Percentiles rank a stretch among this genome's conserved stretches.
Conservation (phyloP, 371 early-diverging fungal genomes). For the Rhizopus arrhizus region DNA sequence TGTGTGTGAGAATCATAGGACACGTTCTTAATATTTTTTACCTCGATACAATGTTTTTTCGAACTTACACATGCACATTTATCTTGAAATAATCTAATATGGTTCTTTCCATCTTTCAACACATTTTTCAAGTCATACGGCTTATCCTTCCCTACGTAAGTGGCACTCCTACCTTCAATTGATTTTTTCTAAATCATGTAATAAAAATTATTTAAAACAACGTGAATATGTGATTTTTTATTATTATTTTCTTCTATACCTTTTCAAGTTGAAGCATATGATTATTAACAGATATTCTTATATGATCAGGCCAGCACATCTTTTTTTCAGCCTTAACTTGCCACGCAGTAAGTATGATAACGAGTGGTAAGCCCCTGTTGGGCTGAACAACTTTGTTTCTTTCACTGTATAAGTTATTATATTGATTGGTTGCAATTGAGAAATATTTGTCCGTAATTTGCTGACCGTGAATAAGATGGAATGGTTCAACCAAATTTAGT, state of each 20-base stretch:
- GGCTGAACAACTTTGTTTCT: background rate
- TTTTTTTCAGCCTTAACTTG: conserved; percentile 17
- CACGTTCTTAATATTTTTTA: background rate
- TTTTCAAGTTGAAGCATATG: conserved; percentile 14
- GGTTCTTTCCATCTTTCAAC: conserved; percentile 27
- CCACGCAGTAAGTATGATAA: conserved; percentile 30
- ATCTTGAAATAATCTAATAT: conserved; percentile 26
- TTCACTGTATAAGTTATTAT: background rate
- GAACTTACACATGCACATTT: conserved; percentile 42
- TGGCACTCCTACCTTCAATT: conserved; percentile 12
- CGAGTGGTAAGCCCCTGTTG: conserved; percentile 19
- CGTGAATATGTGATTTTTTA: too few species aligned
- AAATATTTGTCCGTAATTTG: background rate
- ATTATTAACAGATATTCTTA: conserved; percentile 24
- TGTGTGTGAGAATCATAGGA: too few species aligned
- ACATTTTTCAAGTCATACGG: conserved; percentile 30
- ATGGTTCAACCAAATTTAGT: background rate
- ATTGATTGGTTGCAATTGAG: background rate
- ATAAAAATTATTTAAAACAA: background rate
- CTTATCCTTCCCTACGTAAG: conserved; percentile 38
- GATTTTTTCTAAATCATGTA: conserved; percentile 6
- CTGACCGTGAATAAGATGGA: background rate
- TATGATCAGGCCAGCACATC: conserved; percentile 44
- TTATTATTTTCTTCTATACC: conserved; percentile 16
- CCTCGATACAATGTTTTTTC: background rate